Percentiles rank a stretch among this genome's conserved stretches.
Evolutionary conservation across 495 filamentous ascomycete genomes (phyloP).

Genomic region (Filosporella fistucella): DNA sequence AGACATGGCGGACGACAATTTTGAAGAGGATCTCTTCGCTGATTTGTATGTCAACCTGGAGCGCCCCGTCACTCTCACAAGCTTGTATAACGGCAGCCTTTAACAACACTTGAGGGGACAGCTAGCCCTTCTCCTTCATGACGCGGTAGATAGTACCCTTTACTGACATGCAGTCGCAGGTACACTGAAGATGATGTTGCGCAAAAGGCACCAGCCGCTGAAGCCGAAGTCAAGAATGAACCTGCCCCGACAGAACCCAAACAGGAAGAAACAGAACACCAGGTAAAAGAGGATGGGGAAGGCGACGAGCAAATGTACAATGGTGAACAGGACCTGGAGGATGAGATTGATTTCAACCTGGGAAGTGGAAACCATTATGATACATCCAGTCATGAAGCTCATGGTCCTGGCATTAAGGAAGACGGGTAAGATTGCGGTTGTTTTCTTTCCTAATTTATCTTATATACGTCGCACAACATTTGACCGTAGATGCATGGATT

Average conservation of each 20-base stretch:
- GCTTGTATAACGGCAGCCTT: background rate
- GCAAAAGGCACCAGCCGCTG: slow-evolving; percentile 35
- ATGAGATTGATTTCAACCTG: slow-evolving; percentile 57
- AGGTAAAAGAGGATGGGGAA: slow-evolving; percentile 37
- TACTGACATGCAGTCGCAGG: slow-evolving; percentile 39
- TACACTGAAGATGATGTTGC: slow-evolving; percentile 79
- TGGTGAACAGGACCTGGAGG: slow-evolving; percentile 47
- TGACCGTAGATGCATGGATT: no score
- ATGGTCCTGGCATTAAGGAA: slow-evolving; percentile 76
- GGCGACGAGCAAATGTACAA: slow-evolving; percentile 39
- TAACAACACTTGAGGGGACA: no score
- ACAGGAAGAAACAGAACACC: slow-evolving; percentile 17
- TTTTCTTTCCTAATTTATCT: no score
- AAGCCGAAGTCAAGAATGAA: slow-evolving; percentile 26
- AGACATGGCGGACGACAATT: slow-evolving; percentile 87
- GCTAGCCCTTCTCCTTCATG: no score
- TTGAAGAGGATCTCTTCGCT: slow-evolving; percentile 97
- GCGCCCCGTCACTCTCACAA: background rate
- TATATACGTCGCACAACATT: no score
- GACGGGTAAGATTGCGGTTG: slow-evolving; percentile 80
- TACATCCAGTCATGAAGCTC: slow-evolving; percentile 18
- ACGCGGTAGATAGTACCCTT: background rate
- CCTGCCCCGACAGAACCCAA: slow-evolving; percentile 17
- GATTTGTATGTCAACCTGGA: slow-evolving; percentile 97
- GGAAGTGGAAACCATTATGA: slow-evolving; percentile 37